Percentiles rank a stretch among this genome's conserved stretches.
Conservation (phyloP, 163 green algal species). For the Volvox carteri region DNA sequence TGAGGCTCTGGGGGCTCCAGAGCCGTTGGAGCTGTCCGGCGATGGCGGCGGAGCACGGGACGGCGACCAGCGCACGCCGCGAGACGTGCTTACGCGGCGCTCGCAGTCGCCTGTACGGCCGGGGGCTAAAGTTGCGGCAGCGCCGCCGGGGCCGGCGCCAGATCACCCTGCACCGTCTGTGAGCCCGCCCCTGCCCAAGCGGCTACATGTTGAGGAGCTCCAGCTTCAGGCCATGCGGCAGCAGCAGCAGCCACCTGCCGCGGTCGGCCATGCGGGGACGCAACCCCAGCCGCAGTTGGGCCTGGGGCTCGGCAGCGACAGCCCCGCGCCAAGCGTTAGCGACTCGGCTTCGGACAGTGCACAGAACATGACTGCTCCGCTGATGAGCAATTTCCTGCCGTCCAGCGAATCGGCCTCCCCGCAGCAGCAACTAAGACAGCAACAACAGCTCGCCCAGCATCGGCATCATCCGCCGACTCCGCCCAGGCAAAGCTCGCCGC, state of each 20-base stretch:
- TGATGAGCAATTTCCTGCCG: constrained; percentile 48
- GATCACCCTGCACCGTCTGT: not conserved
- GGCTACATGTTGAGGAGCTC: not conserved
- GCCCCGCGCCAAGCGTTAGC: constrained; percentile 31
- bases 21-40: not conserved
- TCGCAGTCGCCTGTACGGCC: constrained; percentile 38
- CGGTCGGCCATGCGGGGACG: too few species aligned
- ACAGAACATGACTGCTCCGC: constrained; percentile 30
- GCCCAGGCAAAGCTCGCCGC: not conserved
- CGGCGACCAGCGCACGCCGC: constrained; percentile 4
- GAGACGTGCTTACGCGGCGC: constrained; percentile 9
- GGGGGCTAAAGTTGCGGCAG: not conserved
- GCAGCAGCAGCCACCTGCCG: not conserved
- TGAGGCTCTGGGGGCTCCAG: not conserved
- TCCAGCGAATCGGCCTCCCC: constrained; percentile 17
- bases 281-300: not conserved
- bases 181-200: constrained; percentile 28
- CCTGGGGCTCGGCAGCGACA: not conserved
- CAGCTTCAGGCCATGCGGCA: not conserved
- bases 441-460: not conserved
- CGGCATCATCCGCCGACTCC: not conserved
- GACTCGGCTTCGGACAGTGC: constrained; percentile 7
- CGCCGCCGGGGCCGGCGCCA: not conserved
- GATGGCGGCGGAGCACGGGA: not conserved
- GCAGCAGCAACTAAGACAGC: constrained; percentile 3